Evolutionary conservation across 805 yeast genomes (phyloP).

Genomic region (Wickerhamiella azymoides): DNA sequence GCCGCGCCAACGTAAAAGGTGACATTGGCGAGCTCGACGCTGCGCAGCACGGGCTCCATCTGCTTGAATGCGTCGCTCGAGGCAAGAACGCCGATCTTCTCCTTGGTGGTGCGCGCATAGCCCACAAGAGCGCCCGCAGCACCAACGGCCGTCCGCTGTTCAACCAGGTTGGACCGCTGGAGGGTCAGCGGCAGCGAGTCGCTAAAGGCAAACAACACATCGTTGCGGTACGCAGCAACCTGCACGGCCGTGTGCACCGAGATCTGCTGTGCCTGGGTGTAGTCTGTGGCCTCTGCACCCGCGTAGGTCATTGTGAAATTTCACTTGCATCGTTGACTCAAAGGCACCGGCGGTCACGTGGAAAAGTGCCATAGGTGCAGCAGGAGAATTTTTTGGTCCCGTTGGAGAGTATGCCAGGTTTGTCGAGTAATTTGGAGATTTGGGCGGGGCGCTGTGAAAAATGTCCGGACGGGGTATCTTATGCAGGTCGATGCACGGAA

Average conservation of each 20-base stretch:
- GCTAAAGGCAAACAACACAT: conserved; percentile 41
- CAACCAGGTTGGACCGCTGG: conserved; percentile 41
- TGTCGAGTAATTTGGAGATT: neutral
- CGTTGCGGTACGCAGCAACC: conserved; percentile 25
- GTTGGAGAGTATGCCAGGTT: too few species aligned
- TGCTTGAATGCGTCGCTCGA: conserved; percentile 55
- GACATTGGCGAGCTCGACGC: conserved; percentile 10
- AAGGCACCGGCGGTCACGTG: conserved; percentile 1
- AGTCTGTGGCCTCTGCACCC: neutral
- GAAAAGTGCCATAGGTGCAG: conserved; percentile 6
- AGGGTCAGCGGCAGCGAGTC: conserved; percentile 46
- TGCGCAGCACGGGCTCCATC: conserved; percentile 43
- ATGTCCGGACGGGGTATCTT: neutral
- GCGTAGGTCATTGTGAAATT: conserved; percentile 1
- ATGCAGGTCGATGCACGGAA: neutral
- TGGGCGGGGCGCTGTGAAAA: neutral
- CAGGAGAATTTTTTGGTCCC: neutral
- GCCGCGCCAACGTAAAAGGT: conserved; percentile 64
- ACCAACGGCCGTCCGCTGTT: conserved; percentile 60
- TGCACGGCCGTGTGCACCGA: conserved; percentile 22
- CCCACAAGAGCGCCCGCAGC: conserved; percentile 73
- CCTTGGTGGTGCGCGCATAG: conserved; percentile 29
- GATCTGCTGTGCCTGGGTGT: conserved; percentile 8
- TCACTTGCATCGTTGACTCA: neutral
- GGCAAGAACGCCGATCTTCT: conserved; percentile 35